Evolutionary conservation across 2,329 filamentous ascomycete species (phyloP), one percentile per base, ranked within the genome.

Genomic region (Aspergillus bombycis): DNA sequence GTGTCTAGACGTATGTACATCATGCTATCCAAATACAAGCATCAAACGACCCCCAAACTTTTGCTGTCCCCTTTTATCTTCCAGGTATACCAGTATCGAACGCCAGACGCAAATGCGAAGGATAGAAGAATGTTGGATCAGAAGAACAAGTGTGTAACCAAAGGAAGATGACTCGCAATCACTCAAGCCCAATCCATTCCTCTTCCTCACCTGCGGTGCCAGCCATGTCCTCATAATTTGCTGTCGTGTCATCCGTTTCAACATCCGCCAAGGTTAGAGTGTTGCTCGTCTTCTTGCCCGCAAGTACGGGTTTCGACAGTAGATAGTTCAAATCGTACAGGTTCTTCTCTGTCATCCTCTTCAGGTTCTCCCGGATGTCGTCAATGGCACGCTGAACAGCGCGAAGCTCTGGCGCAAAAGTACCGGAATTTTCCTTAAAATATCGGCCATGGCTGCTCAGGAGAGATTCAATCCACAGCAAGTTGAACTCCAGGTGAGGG

Each of bases 401-500:
- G 41, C 95, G 86, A 67, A 98, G 81, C 78, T 98, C 95, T 2
- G 94, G 86, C 43, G 94, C 93, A 38, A 95, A 88, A 70, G 91
- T 89, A 58, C 87, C 90, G 26, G 90, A 85, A 75, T 94, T 91
- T 41, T 94, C 91, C 63, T 92, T 91, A 71, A 99, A 85, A 84
- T 91, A 94, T 26, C 90, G 85, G 38, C 95, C 95, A 76, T 98
- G 94, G 70, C 88, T 89, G 71, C 91, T 90, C 63, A 98, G 83
- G 11, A 89, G 69, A 1, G 92, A 88, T 77, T 95, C 92, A 72
- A 97, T 91, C 95, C 95, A 99, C 10, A 94, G 81, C 52, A 99
- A 82, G 72, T 95, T 96, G 79, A 98, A 96, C 79, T 99, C 95
- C 5, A 99, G 86, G 81, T 97, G 94, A 1, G 94, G 94, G 2